These are phyloP conservation scores for Neurospora sp. DNA, from an alignment of 495 filamentous ascomycete species.

Conservation along the genomic window DNA sequence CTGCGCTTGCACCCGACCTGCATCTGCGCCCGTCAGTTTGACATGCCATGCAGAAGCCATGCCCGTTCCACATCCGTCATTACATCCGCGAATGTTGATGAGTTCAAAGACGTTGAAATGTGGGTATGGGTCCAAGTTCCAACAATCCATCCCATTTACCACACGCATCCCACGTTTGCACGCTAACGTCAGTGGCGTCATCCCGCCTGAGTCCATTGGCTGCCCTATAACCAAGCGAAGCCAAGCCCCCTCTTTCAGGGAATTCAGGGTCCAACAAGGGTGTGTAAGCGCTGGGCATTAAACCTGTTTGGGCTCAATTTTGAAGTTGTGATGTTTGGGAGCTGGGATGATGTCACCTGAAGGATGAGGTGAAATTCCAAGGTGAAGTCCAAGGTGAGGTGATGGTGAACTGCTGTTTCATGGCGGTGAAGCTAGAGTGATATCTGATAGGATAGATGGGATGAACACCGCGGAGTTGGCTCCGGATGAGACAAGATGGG, in stretches of 20 bases:
- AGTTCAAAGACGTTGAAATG: neutral
- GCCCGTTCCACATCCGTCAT: neutral
- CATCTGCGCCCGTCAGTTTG: neutral
- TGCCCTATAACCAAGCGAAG: neutral
- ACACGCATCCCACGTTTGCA: neutral
- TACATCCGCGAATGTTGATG: neutral
- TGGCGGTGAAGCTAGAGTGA: too few relatives aligned
- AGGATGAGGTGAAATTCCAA: neutral
- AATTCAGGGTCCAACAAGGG: neutral
- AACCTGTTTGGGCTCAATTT: neutral
- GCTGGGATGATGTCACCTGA: neutral
- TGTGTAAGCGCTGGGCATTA: neutral
- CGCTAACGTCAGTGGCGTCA: neutral
- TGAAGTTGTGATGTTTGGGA: too few relatives aligned
- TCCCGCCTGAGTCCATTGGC: neutral
- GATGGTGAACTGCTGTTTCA: neutral
- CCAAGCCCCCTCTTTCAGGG: neutral
- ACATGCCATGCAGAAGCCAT: neutral
- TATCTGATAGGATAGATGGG: neutral
- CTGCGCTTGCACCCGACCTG: neutral
- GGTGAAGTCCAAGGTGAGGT: neutral
- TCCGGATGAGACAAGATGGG: neutral
- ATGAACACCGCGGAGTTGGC: neutral
- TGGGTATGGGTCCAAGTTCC: neutral
- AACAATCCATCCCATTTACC: neutral